Conservation (phyloP, 2,329 filamentous ascomycete species). For the Cladobotryum mycophilum region DNA sequence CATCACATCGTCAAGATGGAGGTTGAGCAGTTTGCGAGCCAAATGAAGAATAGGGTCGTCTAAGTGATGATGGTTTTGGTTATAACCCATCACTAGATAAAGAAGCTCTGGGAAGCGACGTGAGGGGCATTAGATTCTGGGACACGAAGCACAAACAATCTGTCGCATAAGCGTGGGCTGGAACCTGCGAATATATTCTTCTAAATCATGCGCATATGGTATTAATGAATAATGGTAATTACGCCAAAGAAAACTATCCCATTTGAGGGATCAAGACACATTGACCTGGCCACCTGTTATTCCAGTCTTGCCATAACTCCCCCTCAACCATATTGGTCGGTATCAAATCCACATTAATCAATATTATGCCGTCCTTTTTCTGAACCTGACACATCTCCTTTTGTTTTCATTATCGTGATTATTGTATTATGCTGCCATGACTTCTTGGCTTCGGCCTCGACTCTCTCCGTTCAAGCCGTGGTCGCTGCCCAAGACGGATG, state of each 20-base stretch:
- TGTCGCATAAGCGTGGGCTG: too few species aligned
- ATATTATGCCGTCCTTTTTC: constrained; percentile 7
- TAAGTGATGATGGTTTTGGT: neutral
- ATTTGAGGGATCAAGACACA: constrained; percentile 18
- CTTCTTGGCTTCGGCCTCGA: constrained; percentile 49
- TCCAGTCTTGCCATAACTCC: constrained; percentile 20
- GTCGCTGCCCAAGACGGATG: constrained; percentile 48
- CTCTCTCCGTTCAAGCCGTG: constrained; percentile 49
- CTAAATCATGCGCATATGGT: constrained; percentile 13
- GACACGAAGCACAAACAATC: too few species aligned
- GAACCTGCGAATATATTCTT: too few species aligned
- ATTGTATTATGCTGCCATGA: constrained; percentile 25
- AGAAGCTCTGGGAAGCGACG: too few species aligned
- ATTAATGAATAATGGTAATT: constrained; percentile 23
- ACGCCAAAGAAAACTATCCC: constrained; percentile 20
- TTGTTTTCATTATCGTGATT: constrained; percentile 5
- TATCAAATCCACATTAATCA: constrained; percentile 10
- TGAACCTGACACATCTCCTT: neutral
- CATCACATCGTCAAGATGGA: constrained; percentile 83
- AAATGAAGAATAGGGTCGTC: constrained; percentile 28
- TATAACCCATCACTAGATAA: too few species aligned
- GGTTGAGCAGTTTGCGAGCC: constrained; percentile 66
- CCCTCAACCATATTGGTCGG: constrained; percentile 16
- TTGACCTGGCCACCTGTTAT: constrained; percentile 8
- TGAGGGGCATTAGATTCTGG: too few species aligned